A percentile compares a stretch with the other conserved stretches of the same genome.
Evolutionary conservation across 345 rosid species (phyloP).

Genomic region (Acer saccharum): DNA sequence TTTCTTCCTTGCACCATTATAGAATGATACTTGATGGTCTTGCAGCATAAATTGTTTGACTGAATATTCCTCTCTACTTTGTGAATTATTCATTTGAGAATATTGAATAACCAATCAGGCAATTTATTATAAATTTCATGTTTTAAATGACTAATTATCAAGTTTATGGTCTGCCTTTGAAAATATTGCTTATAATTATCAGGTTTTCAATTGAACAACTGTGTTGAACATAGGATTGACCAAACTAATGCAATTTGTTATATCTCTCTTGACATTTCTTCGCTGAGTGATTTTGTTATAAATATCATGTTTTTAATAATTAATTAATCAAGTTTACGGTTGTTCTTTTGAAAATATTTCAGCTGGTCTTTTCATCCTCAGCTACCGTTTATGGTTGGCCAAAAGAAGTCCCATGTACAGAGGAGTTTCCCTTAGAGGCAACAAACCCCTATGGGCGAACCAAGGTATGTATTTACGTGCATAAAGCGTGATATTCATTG

Average conservation of each 20-base stretch:
- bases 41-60: not conserved
- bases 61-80: not conserved
- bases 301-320: not conserved
- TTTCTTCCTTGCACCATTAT: not conserved
- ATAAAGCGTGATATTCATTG: not conserved
- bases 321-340: not conserved
- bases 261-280: not conserved
- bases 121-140: not conserved
- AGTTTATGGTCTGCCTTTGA: not conserved
- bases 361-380: slow-evolving; percentile 99
- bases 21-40: too few relatives aligned
- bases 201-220: not conserved
- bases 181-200: not conserved
- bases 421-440: slow-evolving; percentile 72
- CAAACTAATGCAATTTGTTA: not conserved
- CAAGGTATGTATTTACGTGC: slow-evolving; percentile 51
- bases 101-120: not conserved
- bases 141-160: not conserved
- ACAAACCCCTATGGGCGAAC: slow-evolving; percentile 91
- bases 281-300: not conserved
- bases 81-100: not conserved
- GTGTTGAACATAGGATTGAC: not conserved
- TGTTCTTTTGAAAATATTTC: slow-evolving; percentile 21
- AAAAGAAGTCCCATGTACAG: slow-evolving; percentile 95
- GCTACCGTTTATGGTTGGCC: slow-evolving; percentile 99